Base-by-base conservation (phyloP, 495 filamentous ascomycete species). In the Penicillium dipodomyicola region DNA sequence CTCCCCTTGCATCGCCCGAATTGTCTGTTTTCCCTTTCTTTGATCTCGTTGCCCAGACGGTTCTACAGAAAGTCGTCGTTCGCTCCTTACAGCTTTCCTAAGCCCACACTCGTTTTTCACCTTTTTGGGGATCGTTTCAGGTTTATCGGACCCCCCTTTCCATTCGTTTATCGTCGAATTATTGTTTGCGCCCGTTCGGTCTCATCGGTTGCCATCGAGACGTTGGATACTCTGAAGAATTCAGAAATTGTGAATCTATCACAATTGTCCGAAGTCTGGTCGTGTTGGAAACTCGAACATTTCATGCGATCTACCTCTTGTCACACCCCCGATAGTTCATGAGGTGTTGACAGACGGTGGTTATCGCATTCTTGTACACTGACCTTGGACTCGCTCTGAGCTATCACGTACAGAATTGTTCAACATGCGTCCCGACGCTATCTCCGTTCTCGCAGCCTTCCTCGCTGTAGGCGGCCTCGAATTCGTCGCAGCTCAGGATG, bases 1-100 rank as follows among this genome's bases (percentile, higher is more conserved):
- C 7, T 63, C 68, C 67, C 73, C 70, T 76, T 74, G 69, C 72
- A 58, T 75, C 68, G 67, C 72, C 33, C 49, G 67, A 65, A 55
- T 52, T 53, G 25, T 61, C 54, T 49, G 22, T 47, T 43, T 32
- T 50, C 54, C 46, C 39, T 51, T 64, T 61, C 61, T 65, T 60
- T 69, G 61, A 69, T 67, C 48, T 60, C 60, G 57, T 52, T 49
- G 27, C 37, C 52, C 54, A 47, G 50, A 35, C 49, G 49, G 50
- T 54, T 51, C 57, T 56, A 63, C 37, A 61, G 64, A 66, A 68
- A 57, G 52, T 59, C 57, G 62, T 73, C 70, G 60, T 58, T 75
- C 74, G 63, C 70, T 74, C 74, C 72, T 75, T 75, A 72, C 73
- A 54, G 69, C 65, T 63, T 59, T 37, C 52, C 48, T 45, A 54